These are phyloP conservation scores for Lichtheimia corymbifera DNA, from an alignment of 371 early-diverging fungal species.

Conservation along the genomic window DNA sequence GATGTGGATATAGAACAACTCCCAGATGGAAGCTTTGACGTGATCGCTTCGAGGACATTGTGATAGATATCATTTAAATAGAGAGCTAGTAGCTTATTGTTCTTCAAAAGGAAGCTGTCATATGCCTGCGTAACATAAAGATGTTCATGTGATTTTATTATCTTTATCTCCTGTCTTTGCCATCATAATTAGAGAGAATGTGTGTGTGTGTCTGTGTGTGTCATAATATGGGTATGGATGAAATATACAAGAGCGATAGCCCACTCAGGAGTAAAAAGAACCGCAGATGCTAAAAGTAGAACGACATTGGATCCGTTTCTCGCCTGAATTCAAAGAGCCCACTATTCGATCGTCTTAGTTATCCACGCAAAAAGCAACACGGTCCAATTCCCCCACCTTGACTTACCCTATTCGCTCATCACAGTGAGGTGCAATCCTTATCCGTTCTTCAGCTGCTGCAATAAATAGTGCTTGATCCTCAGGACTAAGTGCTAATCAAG, in stretches of 20 bases:
- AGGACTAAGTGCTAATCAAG: conserved; percentile 39
- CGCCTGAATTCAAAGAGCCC: conserved; percentile 32
- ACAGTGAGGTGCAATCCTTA: conserved; percentile 59
- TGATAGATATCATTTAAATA: conserved; percentile 8
- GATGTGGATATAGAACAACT: conserved; percentile 40
- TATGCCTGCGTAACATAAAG: too few species aligned
- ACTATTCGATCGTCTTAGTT: background rate
- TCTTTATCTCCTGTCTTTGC: too few species aligned
- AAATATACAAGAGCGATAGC: too few species aligned
- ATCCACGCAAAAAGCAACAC: too few species aligned
- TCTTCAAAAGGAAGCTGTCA: background rate
- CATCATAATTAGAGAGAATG: too few species aligned
- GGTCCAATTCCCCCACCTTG: background rate
- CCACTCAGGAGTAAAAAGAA: background rate
- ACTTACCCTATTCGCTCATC: conserved; percentile 27
- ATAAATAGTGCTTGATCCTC: conserved; percentile 63
- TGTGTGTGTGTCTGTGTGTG: too few species aligned
- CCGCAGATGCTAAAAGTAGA: background rate
- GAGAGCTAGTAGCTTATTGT: background rate
- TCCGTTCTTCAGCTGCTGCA: conserved; percentile 52
- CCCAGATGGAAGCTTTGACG: conserved; percentile 43
- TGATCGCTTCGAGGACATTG: conserved; percentile 9
- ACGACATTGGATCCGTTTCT: conserved; percentile 5
- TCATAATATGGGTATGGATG: too few species aligned
- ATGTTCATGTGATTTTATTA: too few species aligned